Conservation (phyloP, 2,329 filamentous ascomycete species). For the Alternaria novae-zelandiae region DNA sequence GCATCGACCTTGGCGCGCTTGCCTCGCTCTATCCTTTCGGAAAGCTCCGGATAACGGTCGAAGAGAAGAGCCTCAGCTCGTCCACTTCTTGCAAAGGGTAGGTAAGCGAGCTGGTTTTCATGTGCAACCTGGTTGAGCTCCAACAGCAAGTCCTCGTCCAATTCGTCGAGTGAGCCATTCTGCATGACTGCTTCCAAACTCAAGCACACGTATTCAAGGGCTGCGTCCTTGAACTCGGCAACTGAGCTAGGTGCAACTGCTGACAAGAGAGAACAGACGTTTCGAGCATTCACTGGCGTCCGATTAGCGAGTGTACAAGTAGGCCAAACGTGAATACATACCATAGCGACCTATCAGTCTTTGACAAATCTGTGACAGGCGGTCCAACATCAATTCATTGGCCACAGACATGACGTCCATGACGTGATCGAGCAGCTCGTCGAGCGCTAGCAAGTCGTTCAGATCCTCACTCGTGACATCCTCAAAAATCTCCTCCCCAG, state of each 20-base stretch:
- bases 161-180: slow-evolving; percentile 82
- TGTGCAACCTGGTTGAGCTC: slow-evolving; percentile 83
- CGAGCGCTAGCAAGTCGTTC: slow-evolving; percentile 58
- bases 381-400: slow-evolving; percentile 94
- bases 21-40: slow-evolving; percentile 71
- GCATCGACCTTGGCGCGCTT: slow-evolving; percentile 74
- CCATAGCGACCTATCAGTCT: slow-evolving; percentile 79
- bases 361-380: slow-evolving; percentile 89
- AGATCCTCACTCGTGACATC: slow-evolving; percentile 69
- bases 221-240: slow-evolving; percentile 83
- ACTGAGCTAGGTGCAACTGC: slow-evolving; percentile 84
- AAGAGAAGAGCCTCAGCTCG: slow-evolving; percentile 71
- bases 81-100: slow-evolving; percentile 79
- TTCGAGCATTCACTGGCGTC: slow-evolving; percentile 60
- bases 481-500: slow-evolving; percentile 81
- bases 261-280: slow-evolving; percentile 84
- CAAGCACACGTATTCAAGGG: slow-evolving; percentile 87
- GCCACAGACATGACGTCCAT: slow-evolving; percentile 89
- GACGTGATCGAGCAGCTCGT: slow-evolving; percentile 87
- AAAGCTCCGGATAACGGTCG: slow-evolving; percentile 68
- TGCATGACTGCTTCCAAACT: slow-evolving; percentile 93
- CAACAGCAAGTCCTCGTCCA: slow-evolving; percentile 81
- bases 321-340: slow-evolving; percentile 46
- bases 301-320: slow-evolving; percentile 14
- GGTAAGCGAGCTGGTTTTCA: slow-evolving; percentile 78